Evolutionary conservation across 2,329 filamentous ascomycete species (phyloP).

Genomic region (Talaromyces sp.): DNA sequence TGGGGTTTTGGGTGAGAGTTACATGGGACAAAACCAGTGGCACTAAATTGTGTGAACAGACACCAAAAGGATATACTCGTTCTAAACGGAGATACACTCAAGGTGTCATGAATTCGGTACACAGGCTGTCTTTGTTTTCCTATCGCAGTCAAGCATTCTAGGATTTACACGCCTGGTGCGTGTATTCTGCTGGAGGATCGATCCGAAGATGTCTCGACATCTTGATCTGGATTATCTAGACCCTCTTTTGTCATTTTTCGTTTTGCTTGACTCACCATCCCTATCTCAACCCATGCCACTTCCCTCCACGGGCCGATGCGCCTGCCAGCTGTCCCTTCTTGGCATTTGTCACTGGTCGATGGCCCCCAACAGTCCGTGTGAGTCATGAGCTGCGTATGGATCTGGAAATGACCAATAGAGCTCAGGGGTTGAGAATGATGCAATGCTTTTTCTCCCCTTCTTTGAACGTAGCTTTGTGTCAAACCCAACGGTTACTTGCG

Average conservation of each 20-base stretch:
- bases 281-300: neutral
- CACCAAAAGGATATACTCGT: neutral
- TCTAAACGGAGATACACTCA: neutral
- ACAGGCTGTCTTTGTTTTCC: constrained; percentile 3
- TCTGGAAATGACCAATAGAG: neutral
- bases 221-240: neutral
- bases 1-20: constrained; percentile 89
- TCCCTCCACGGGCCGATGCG: neutral
- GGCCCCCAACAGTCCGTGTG: neutral
- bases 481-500: constrained; percentile 3
- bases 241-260: neutral
- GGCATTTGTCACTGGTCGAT: constrained; percentile 6
- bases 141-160: constrained; percentile 11
- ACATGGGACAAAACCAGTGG: constrained; percentile 77
- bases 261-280: constrained; percentile 1
- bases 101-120: constrained; percentile 6
- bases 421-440: constrained; percentile 5
- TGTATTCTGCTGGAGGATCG: neutral
- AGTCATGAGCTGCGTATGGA: neutral
- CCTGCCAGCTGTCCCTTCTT: neutral
- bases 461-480: constrained; percentile 11
- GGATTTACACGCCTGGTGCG: constrained; percentile 7
- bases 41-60: constrained; percentile 47
- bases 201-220: neutral
- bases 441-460: constrained; percentile 1